Conservation (phyloP, 2,329 filamentous ascomycete species). For the Lanzia echinophila region DNA sequence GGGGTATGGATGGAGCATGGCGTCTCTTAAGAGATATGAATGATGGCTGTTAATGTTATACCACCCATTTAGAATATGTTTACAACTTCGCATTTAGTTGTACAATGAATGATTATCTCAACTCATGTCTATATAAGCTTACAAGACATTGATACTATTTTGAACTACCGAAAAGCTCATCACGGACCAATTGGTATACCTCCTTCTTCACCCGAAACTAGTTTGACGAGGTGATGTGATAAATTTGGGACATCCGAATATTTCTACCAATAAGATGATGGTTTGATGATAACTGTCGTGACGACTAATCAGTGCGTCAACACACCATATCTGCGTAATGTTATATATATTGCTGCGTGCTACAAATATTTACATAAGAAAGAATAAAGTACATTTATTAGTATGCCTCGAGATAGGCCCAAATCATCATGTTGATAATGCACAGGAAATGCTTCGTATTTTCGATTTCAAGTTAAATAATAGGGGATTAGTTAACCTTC, state of each 20-base stretch:
- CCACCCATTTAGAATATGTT: conserved; percentile 3
- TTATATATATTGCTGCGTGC: no score
- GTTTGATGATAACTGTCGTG: not conserved
- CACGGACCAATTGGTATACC: no score
- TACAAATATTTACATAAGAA: no score
- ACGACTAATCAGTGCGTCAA: not conserved
- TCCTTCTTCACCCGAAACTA: no score
- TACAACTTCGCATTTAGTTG: not conserved
- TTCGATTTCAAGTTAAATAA: not conserved
- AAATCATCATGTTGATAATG: not conserved
- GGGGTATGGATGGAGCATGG: conserved; percentile 3
- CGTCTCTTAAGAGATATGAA: conserved; percentile 4
- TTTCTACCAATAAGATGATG: not conserved
- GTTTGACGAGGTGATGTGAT: not conserved
- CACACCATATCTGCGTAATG: not conserved
- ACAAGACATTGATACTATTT: not conserved
- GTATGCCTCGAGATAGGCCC: not conserved
- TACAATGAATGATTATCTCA: conserved; percentile 9
- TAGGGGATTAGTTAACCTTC: not conserved
- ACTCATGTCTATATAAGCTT: not conserved
- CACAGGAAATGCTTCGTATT: not conserved
- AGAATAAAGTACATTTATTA: not conserved
- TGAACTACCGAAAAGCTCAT: no score
- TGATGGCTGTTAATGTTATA: not conserved
- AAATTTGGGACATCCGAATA: not conserved